phyloP scores from a whole-genome alignment of 176 grass and related monocot genomes.

The Bonia amplexicaulis region DNA sequence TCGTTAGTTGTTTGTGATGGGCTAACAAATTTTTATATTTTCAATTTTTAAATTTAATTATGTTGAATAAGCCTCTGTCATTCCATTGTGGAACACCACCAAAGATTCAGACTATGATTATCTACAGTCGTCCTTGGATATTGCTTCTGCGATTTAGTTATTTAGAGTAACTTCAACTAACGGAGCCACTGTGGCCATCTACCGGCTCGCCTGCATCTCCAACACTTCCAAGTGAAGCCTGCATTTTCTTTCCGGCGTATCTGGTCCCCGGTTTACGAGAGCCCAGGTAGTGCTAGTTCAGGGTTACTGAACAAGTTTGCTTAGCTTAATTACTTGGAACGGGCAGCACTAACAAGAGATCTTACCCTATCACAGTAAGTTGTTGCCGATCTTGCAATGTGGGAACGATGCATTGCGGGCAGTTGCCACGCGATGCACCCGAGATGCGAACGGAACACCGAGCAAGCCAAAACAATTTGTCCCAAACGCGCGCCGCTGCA shows the following conservation, averaged over 20 bases:
- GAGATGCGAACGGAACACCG: neutral
- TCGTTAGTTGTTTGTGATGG: no score
- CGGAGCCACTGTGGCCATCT: neutral
- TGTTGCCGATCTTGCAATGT: neutral
- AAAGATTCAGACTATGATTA: no score
- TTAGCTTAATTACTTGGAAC: neutral
- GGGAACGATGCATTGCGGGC: neutral
- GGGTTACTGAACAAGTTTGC: neutral
- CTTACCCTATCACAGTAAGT: neutral
- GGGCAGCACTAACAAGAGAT: neutral
- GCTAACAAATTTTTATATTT: no score
- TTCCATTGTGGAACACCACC: no score
- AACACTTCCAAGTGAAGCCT: constrained; percentile 4
- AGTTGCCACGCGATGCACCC: neutral
- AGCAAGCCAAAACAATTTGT: neutral
- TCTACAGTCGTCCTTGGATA: no score
- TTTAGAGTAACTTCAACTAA: neutral
- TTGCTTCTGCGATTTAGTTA: neutral
- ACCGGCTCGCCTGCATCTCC: neutral
- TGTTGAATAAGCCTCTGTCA: no score
- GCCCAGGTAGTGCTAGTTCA: neutral
- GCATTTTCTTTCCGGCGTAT: neutral
- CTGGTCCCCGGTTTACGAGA: neutral
- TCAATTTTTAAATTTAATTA: no score
- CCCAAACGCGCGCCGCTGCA: neutral